These are phyloP conservation scores for Saturnispora gosingensis DNA, from an alignment of 805 yeast species.

Conservation along the genomic window DNA sequence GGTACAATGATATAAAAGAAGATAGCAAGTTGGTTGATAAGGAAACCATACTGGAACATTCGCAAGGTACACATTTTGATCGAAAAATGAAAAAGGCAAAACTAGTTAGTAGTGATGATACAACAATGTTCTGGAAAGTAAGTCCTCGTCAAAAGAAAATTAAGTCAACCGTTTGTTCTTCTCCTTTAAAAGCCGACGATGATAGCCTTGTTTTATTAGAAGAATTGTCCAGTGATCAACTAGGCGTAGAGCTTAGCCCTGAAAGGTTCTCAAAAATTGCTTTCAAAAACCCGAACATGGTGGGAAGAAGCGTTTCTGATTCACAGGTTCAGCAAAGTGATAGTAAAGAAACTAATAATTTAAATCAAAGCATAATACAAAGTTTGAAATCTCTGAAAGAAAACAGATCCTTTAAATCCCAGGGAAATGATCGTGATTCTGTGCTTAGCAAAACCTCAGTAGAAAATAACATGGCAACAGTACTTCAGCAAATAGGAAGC, in stretches of 20 bases:
- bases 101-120: conserved; percentile 5
- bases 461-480: neutral
- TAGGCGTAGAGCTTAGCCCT: conserved; percentile 2
- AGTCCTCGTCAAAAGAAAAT: conserved; percentile 5
- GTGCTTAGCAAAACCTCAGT: neutral
- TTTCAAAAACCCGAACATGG: neutral
- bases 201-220: conserved; percentile 1
- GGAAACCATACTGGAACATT: neutral
- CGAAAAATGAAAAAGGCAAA: neutral
- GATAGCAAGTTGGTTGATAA: neutral
- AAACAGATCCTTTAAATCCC: neutral
- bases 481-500: conserved; percentile 4
- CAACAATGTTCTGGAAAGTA: conserved; percentile 6
- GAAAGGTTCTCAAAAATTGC: neutral
- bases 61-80: neutral
- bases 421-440: neutral
- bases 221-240: neutral
- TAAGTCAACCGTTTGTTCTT: neutral
- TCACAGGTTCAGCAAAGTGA: neutral
- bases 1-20: neutral
- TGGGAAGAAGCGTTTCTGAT: neutral
- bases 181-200: conserved; percentile 1
- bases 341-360: neutral
- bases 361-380: conserved; percentile 4
- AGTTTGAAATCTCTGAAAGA: conserved; percentile 4